Evolutionary conservation across 331 rosid species (phyloP).

Genomic region (Cydonia oblonga): DNA sequence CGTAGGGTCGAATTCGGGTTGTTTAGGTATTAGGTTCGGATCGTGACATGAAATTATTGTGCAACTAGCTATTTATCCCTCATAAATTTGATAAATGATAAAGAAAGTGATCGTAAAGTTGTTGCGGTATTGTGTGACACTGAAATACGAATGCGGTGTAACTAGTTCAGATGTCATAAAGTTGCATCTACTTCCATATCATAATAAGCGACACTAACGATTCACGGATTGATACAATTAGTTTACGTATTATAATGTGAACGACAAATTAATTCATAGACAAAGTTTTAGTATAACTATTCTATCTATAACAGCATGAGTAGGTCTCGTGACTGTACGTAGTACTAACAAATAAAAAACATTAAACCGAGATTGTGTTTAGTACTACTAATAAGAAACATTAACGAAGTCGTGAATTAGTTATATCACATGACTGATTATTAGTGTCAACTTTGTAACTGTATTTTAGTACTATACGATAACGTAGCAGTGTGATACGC

Average conservation of each 20-base stretch:
- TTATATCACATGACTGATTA: no score
- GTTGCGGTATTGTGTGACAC: background rate
- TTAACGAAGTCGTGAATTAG: no score
- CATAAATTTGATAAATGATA: background rate
- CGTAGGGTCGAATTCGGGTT: background rate
- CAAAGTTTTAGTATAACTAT: no score
- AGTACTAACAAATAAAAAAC: background rate
- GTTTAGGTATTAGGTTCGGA: background rate
- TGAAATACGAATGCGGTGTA: background rate
- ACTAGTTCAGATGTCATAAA: background rate
- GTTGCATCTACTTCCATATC: background rate
- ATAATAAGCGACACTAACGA: no score
- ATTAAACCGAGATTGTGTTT: background rate
- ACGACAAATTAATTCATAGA: no score
- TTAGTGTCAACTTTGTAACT: no score
- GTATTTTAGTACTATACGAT: no score
- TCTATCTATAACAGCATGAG: background rate
- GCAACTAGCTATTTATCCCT: background rate
- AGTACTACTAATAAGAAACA: no score
- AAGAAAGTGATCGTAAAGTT: background rate
- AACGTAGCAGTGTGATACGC: background rate
- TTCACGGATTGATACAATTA: no score
- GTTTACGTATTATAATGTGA: no score
- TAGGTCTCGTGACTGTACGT: background rate
- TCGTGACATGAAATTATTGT: background rate